phyloP scores from a whole-genome alignment of 495 filamentous ascomycete genomes.

The Cudoniella acicularis region DNA sequence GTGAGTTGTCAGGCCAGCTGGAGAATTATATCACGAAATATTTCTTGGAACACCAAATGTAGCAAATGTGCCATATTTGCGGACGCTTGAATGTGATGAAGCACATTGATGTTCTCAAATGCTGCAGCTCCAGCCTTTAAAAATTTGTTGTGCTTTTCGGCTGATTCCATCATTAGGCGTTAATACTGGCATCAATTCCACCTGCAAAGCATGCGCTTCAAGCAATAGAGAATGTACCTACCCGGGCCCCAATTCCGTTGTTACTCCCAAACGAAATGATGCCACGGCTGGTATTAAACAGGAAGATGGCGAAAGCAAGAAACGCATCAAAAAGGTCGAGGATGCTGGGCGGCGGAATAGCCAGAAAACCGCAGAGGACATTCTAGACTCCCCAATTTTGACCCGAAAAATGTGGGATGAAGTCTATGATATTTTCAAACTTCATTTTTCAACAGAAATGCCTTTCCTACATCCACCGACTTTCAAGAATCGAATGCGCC shows the following conservation, averaged over 20 bases:
- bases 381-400: conserved; percentile 50
- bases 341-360: conserved; percentile 40
- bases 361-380: conserved; percentile 37
- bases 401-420: conserved; percentile 68
- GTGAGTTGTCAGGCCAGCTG: conserved; percentile 19
- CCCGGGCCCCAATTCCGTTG: conserved; percentile 54
- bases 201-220: conserved; percentile 73
- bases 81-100: background rate
- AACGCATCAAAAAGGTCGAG: conserved; percentile 49
- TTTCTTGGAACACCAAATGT: background rate
- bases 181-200: conserved; percentile 70
- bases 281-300: conserved; percentile 51
- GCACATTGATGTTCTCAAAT: background rate
- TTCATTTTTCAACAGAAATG: conserved; percentile 77
- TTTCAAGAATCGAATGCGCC: conserved; percentile 54
- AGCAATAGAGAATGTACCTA: conserved; percentile 76
- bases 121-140: background rate
- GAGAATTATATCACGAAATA: background rate
- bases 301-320: conserved; percentile 59
- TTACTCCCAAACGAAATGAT: conserved; percentile 53
- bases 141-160: background rate
- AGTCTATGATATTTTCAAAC: conserved; percentile 74
- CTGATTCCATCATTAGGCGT: conserved; percentile 28
- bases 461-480: conserved; percentile 80
- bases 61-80: background rate